Evolutionary conservation across 768 basidiomycete genomes (phyloP), one percentile per base, ranked within the genome.

Genomic region (Tylopilus rubrobrunneus): DNA sequence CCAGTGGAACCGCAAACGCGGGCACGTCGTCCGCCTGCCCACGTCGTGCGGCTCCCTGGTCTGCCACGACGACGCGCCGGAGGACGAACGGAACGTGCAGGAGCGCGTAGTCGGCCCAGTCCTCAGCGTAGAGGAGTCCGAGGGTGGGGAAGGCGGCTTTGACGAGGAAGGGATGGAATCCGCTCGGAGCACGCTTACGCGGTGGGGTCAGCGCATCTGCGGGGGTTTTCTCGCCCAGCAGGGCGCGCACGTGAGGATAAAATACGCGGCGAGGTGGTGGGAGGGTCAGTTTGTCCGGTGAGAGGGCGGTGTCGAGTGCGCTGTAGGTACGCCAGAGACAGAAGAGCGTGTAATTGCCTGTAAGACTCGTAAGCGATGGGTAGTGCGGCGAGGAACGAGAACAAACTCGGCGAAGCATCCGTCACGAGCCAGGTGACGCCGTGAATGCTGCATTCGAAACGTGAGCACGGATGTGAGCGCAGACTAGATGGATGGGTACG

Each of bases 301-400:
- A 71, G 28, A 80, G 77, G 10, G 72, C 59, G 1, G 65, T 52
- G 63, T 85, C 81, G 31, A 90, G 76, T 1, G 84, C 78, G 53
- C 82, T 82, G 69, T 92, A 87, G 0, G 82, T 82, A 42, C 87
- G 79, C 85, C 86, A 89, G 33, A 96, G 75, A 7, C 90, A 81
- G 31, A 92, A 78, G 51, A 92, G 71, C 4, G 89, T 85, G 55
- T 85, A 81, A 56, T 87, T 84, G 66, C 86, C 86, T 65, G 57
- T 19, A 40, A 21, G 45, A 40, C 31, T 25, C 41, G 39, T 56
- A 33, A 51, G 52, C 53, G 49, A 17, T 19, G 51, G 2, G 54
- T 31, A 28, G 40, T 31, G 27, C 11, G 37, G 21, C 1, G 21
- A 41, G 15, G 29, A 33, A 23, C 21, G 36, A 31, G 44, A 45